phyloP scores from a whole-genome alignment of 2,329 filamentous ascomycete genomes.

The Fusarium sp. region DNA sequence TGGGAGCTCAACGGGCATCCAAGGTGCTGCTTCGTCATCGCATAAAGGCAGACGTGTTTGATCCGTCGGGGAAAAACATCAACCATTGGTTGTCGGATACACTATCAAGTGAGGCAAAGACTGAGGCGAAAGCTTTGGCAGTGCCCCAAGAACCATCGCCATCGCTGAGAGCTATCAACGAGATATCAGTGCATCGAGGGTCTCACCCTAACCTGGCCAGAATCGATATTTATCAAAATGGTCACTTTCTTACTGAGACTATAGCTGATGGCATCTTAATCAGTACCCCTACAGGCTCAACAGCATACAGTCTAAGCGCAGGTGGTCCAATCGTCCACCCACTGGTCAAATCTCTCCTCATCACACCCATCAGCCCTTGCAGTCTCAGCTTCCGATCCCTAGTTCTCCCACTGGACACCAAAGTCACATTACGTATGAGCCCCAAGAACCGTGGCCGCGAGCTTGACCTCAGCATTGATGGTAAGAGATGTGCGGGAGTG shows the following conservation, averaged over 20 bases:
- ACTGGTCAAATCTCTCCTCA: constrained; percentile 85
- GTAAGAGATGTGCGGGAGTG: constrained; percentile 76
- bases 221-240: constrained; percentile 91
- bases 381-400: constrained; percentile 93
- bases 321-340: constrained; percentile 96
- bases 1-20: constrained; percentile 80
- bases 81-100: constrained; percentile 63
- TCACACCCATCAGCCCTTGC: constrained; percentile 94
- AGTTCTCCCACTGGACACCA: constrained; percentile 87
- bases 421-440: constrained; percentile 84
- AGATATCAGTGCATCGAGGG: constrained; percentile 93
- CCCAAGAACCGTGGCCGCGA: constrained; percentile 82
- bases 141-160: constrained; percentile 56
- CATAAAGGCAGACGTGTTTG: constrained; percentile 87
- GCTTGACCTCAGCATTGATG: constrained; percentile 84
- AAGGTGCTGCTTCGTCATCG: constrained; percentile 89
- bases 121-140: constrained; percentile 53
- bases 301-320: constrained; percentile 93
- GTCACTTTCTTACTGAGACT: constrained; percentile 90
- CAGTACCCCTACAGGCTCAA: constrained; percentile 93
- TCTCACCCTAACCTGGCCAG: constrained; percentile 90
- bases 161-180: constrained; percentile 84
- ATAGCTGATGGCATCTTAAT: constrained; percentile 96
- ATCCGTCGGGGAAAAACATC: constrained; percentile 73
- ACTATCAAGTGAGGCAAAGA: constrained; percentile 61